Percentiles rank a stretch among this genome's conserved stretches.
These are phyloP conservation scores for Blastocladiella emersonii DNA, from an alignment of 371 early-diverging fungal species.

Conservation along the genomic window DNA sequence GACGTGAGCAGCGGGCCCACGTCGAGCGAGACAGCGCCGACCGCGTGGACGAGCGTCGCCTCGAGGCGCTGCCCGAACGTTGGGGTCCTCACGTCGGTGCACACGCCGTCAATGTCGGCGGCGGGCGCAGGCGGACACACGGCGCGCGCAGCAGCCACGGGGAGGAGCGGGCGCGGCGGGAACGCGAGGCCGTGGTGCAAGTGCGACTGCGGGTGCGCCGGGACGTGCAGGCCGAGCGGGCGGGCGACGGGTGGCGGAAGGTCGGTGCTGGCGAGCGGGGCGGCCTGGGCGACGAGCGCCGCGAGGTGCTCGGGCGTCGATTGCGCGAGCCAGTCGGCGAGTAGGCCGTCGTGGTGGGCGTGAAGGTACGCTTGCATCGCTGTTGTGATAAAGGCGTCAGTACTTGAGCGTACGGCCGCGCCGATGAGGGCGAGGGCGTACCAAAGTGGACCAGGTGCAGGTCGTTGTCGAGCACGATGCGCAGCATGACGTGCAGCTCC, in stretches of 20 bases:
- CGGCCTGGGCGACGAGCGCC: background rate
- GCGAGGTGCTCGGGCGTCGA: background rate
- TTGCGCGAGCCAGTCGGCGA: background rate
- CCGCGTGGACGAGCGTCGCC: background rate
- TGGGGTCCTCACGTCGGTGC: background rate
- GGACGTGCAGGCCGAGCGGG: too few relatives aligned
- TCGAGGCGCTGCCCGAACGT: background rate
- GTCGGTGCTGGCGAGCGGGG: background rate
- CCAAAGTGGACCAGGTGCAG: background rate
- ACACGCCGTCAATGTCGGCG: background rate
- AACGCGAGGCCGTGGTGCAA: background rate
- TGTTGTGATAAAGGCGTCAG: too few relatives aligned
- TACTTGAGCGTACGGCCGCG: too few relatives aligned
- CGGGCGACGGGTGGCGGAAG: background rate
- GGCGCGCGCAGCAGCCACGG: background rate
- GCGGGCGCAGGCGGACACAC: background rate
- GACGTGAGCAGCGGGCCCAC: background rate
- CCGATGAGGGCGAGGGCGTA: too few relatives aligned
- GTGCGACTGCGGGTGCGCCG: too few relatives aligned
- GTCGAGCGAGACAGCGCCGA: background rate
- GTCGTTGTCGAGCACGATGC: background rate
- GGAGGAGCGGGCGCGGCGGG: background rate
- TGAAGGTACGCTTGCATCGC: background rate
- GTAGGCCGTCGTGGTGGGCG: background rate
- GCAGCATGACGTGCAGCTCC: background rate